phyloP scores from a whole-genome alignment of 345 rosid species.

The Euphorbia tirucalli region DNA sequence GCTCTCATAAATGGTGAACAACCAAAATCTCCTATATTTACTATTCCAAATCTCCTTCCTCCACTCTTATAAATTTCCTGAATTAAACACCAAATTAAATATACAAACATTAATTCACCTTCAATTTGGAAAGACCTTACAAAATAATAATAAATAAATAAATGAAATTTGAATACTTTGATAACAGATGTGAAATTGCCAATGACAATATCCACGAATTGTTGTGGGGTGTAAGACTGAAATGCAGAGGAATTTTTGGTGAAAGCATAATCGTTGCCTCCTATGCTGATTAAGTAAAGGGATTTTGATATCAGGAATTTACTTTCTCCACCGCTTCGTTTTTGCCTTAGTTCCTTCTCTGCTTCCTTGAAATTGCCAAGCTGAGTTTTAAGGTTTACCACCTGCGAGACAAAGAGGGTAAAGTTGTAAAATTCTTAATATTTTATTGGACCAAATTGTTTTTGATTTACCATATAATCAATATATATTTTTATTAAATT shows the following conservation, averaged over 20 bases:
- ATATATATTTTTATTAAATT: too few species aligned
- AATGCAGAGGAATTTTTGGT: not conserved
- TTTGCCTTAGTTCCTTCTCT: slow-evolving; percentile 6
- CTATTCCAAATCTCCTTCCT: slow-evolving; percentile 3
- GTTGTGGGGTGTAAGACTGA: not conserved
- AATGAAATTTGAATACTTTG: slow-evolving; percentile 16
- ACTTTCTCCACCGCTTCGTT: slow-evolving; percentile 11
- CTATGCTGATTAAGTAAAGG: not conserved
- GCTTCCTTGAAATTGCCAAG: slow-evolving; percentile 18
- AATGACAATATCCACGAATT: slow-evolving; percentile 23
- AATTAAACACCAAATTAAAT: not conserved
- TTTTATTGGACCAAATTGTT: too few species aligned
- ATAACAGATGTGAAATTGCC: slow-evolving; percentile 26
- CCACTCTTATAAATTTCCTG: slow-evolving; percentile 7
- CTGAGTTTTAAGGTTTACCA: slow-evolving; percentile 28
- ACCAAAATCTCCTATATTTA: not conserved
- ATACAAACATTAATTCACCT: too few species aligned
- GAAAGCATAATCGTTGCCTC: not conserved
- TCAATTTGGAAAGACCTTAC: not conserved
- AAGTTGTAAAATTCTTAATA: too few species aligned
- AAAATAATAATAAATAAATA: not conserved
- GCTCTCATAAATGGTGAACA: slow-evolving; percentile 1
- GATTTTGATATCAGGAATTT: slow-evolving; percentile 3
- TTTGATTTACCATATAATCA: too few species aligned
- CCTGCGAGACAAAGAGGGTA: slow-evolving; percentile 17